phyloP scores from a whole-genome alignment of 352 stramenopile genomes.

The Blastocystis sp. region DNA sequence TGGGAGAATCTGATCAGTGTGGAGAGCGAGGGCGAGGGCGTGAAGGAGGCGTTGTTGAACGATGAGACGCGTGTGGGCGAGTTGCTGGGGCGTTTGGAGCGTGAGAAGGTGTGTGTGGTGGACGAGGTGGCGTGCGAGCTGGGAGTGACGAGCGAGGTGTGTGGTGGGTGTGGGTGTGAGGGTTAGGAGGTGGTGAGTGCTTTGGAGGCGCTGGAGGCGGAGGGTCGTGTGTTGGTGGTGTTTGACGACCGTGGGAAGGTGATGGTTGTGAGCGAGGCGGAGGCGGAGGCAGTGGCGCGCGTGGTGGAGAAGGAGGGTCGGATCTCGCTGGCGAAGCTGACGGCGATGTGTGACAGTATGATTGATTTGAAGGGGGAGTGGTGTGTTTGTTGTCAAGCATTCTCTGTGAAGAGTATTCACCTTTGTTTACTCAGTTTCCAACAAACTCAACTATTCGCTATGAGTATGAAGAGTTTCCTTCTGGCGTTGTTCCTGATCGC shows the following conservation, averaged over 20 bases:
- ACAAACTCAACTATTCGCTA: no score
- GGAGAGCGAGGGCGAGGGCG: conserved; percentile 41
- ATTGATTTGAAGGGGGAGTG: not conserved
- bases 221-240: conserved; percentile 15
- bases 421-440: no score
- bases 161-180: not conserved
- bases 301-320: conserved; percentile 33
- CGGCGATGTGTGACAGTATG: conserved; percentile 24
- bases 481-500: no score
- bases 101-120: conserved; percentile 17
- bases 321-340: conserved; percentile 23
- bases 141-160: conserved; percentile 23
- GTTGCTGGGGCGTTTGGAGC: conserved; percentile 2
- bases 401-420: no score
- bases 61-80: conserved; percentile 6
- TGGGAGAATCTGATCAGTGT: conserved; percentile 51
- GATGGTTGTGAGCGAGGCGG: not conserved
- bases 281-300: no score
- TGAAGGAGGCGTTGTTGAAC: conserved; percentile 31
- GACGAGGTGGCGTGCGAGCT: conserved; percentile 44
- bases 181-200: conserved; percentile 11
- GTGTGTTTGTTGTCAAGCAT: not conserved
- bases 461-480: no score
- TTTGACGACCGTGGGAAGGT: conserved; percentile 54
- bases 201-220: conserved; percentile 4